phyloP scores from a whole-genome alignment of 1,284 basidiomycete genomes.

The Mycosarcoma mackinlayi region DNA sequence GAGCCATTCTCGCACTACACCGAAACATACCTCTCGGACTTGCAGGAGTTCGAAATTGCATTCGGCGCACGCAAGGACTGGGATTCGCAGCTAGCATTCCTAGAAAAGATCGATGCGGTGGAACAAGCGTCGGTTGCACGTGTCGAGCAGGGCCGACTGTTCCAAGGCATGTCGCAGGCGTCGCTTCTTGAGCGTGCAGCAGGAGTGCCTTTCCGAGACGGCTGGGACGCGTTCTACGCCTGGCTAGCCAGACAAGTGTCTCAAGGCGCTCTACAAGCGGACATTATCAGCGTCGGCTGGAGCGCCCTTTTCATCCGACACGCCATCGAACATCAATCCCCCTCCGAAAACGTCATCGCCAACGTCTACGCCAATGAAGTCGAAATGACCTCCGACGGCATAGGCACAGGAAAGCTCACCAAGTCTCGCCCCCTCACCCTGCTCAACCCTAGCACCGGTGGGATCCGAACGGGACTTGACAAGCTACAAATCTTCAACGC shows the following conservation, averaged over 20 bases:
- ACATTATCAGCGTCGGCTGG: conserved; percentile 65
- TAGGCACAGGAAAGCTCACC: conserved; percentile 50
- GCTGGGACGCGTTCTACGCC: conserved; percentile 39
- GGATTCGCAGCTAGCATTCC: conserved; percentile 32
- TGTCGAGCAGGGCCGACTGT: conserved; percentile 51
- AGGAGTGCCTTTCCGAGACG: conserved; percentile 31
- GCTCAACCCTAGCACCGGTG: conserved; percentile 9
- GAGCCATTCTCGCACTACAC: conserved; percentile 48
- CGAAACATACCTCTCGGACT: conserved; percentile 49
- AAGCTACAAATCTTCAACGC: conserved; percentile 41
- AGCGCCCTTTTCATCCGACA: conserved; percentile 52
- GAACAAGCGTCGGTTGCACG: conserved; percentile 45
- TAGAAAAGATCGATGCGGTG: conserved; percentile 42
- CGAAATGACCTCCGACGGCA: conserved; percentile 17
- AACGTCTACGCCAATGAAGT: conserved; percentile 63
- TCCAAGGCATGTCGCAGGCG: conserved; percentile 26
- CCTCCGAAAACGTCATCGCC: too few species aligned
- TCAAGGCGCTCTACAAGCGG: conserved; percentile 2
- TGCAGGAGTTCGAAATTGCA: conserved; percentile 8
- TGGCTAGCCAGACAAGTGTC: conserved; percentile 20
- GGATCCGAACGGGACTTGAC: conserved; percentile 53
- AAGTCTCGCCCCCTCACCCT: conserved; percentile 8
- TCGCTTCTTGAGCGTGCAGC: conserved; percentile 18
- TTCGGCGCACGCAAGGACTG: conserved; percentile 20
- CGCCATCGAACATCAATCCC: conserved; percentile 14